These are phyloP conservation scores for Penicillium pancosmium DNA, from an alignment of 495 filamentous ascomycete genomes.

Conservation along the genomic window DNA sequence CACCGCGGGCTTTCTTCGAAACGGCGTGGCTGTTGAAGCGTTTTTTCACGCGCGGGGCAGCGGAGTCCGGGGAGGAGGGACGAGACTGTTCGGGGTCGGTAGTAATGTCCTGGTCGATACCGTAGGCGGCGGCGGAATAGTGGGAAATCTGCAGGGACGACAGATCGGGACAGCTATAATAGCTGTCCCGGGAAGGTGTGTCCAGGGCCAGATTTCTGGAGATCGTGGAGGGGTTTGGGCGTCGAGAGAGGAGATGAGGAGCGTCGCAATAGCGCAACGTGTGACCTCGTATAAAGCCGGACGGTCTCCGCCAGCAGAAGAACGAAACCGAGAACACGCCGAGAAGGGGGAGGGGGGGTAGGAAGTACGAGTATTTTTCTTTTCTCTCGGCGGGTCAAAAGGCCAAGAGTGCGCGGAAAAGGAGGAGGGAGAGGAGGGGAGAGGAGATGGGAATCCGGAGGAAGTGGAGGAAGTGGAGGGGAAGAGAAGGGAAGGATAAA, in stretches of 20 bases:
- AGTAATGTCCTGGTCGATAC: constrained; percentile 31
- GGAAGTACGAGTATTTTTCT: background rate
- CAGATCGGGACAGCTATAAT: constrained; percentile 55
- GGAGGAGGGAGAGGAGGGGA: background rate
- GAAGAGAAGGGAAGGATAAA: background rate
- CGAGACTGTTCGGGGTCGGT: constrained; percentile 39
- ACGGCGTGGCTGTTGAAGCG: constrained; percentile 38
- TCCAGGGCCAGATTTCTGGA: constrained; percentile 51
- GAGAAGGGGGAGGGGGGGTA: background rate
- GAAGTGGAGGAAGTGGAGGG: background rate
- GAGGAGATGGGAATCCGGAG: background rate
- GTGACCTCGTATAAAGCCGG: constrained; percentile 27
- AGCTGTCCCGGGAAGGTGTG: constrained; percentile 50
- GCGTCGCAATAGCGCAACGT: constrained; percentile 28
- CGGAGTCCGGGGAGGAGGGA: constrained; percentile 37
- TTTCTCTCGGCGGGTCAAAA: background rate
- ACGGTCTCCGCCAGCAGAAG: constrained; percentile 2
- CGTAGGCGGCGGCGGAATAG: constrained; percentile 31
- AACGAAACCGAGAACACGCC: background rate
- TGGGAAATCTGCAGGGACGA: constrained; percentile 48
- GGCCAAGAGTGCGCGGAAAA: background rate
- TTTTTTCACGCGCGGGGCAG: constrained; percentile 38
- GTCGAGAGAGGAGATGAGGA: constrained; percentile 22
- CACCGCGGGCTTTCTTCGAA: constrained; percentile 49
- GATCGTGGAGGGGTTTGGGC: constrained; percentile 30